Base-by-base conservation (phyloP, 768 basidiomycete genomes). In the Panaeolus papilionaceus region DNA sequence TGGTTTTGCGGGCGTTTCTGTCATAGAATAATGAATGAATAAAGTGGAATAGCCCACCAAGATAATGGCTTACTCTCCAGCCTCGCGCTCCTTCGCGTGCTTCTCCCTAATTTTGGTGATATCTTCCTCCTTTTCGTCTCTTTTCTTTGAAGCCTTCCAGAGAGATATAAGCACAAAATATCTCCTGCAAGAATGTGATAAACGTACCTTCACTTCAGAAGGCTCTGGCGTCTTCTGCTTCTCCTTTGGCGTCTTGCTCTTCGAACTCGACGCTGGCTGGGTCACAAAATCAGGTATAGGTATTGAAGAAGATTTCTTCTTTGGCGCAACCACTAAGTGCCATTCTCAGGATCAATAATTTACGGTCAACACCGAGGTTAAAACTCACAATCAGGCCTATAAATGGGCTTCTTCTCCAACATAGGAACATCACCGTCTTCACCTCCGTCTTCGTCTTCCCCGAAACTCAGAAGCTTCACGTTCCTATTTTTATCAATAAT, bases 401-500 rank as follows among this genome's bases (percentile, higher is more conserved):
- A 89, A 33, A 97, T 92, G 0, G 89, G 84, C 76, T 94, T 96
- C 84, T 95, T 95, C 79, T 90, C 90, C 70, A 88, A 82, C 1
- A 75, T 75, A 0, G 83, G 77, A 0, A 83, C 73, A 54, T 89
- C 91, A 12, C 80, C 85, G 8, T 88, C 89, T 33, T 86, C 90
- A 39, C 73, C 88, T n/a, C 78, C 88, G 39, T 87, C 91, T 58
- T 88, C 91, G 8, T 88, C 92, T 9, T 83, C 92, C 16, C 89
- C 94, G 76, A 99, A 99, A 63, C 95, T 97, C 65, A 99, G 78
- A 10, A 99, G 79, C 66, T 92, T 92, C 10, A 93, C 92, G 73
- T 99, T 95, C 78, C 96, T 98, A 33, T 68, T 18, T 28, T 20
- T 26, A 39, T 4, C 26, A 12, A 12, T 16, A 33, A 33, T 3